Base-by-base conservation (phyloP, 345 rosid genomes). In the Physaria fendleri region DNA sequence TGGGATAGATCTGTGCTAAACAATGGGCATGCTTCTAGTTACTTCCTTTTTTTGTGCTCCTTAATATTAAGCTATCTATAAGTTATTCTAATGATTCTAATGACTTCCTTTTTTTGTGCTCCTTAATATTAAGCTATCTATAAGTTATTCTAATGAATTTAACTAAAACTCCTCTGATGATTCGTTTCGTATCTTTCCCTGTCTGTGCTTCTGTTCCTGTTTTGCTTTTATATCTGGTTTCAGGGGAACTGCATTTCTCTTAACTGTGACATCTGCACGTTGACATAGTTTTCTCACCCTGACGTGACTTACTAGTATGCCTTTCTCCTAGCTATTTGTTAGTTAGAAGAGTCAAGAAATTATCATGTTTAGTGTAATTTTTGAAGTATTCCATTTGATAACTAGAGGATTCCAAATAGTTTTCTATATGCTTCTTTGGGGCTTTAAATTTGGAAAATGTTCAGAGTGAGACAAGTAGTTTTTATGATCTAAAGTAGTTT, bases 11-110 rank as follows among this genome's bases (percentile, higher is more conserved):
- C 33, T 43, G 40, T 53, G 20, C 56, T 42, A 60, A 5, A 29
- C 39, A 16, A 23, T 62, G 21, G 22, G 20, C 29, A 47, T 62
- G 30, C 67, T 46, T 45, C 50, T 15, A 40, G 44, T 57, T 42
- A 29, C 28, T 15, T 57, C 53, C 9, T 41, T 24, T 68, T 46
- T 13, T 43, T 47, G 18, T 59, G 21, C 35, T 60, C 67, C 40
- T 73, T 61, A 47, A 4, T 43, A 11, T 8, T 18, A 0, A 28
- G 18, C 23, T 23, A 43, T 52, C 52, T 38, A 14, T 20, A 49
- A 49, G 39, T 22, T 21, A 18, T 63, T 43, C 27, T 18, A 11
- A 42, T 42, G 14, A 8, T 20, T 22, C 10, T 32, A 0, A 32
- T 28, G 2, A 7, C 42, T 39, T 2, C 4, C 23, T 44, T 21